A percentile compares a stretch with the other conserved stretches of the same genome.
phyloP scores from a whole-genome alignment of 1,284 basidiomycete species.

The Golubevia sp. region DNA sequence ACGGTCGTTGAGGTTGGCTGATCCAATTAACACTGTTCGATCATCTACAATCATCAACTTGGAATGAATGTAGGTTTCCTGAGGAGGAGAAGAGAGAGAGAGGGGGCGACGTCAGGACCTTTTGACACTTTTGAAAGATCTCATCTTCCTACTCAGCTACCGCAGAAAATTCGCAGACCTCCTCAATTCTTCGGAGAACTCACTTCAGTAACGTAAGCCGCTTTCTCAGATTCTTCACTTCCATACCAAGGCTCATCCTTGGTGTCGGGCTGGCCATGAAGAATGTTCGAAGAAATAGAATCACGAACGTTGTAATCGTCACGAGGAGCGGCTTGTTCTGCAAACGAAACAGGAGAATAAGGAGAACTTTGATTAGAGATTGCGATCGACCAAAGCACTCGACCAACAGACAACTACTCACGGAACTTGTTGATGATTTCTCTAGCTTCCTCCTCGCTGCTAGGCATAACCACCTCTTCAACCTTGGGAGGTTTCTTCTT shows the following conservation, averaged over 20 bases:
- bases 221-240: conserved; percentile 77
- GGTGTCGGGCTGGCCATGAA: conserved; percentile 13
- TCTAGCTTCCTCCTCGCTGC: conserved; percentile 36
- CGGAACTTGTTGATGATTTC: conserved; percentile 14
- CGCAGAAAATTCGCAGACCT: conserved; percentile 4
- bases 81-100: no score
- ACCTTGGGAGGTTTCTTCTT: conserved; percentile 13
- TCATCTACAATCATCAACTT: conserved; percentile 21
- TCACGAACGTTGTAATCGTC: conserved; percentile 66
- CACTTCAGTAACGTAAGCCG: conserved; percentile 67
- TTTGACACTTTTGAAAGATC: background rate
- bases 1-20: conserved; percentile 86
- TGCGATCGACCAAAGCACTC: no score
- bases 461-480: conserved; percentile 32
- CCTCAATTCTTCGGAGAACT: conserved; percentile 16
- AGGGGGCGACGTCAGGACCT: background rate
- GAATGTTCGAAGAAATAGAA: conserved; percentile 65
- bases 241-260: conserved; percentile 80
- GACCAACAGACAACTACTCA: no score
- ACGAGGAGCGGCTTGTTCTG: conserved; percentile 12
- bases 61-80: conserved; percentile 76
- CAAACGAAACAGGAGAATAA: background rate
- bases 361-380: no score
- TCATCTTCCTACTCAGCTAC: conserved; percentile 63
- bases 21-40: conserved; percentile 71